These are phyloP conservation scores for Cadophora sp. DNA, from an alignment of 2,329 filamentous ascomycete species.

Conservation along the genomic window DNA sequence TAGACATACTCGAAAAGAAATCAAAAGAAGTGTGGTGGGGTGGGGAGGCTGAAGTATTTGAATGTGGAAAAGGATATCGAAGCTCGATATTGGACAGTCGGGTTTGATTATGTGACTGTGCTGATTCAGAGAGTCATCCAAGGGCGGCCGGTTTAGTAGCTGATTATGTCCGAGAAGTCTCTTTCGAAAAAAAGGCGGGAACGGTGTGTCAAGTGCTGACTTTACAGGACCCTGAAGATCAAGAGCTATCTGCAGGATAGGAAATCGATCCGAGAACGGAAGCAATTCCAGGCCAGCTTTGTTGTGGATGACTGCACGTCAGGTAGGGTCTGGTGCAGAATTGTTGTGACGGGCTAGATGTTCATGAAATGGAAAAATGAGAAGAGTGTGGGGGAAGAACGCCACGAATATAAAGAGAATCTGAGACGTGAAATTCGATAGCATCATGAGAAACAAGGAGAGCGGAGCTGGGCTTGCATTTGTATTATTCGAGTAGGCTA, in stretches of 20 bases:
- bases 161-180: conserved; percentile 34
- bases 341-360: neutral
- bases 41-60: conserved; percentile 10
- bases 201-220: conserved; percentile 26
- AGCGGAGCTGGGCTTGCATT: conserved; percentile 11
- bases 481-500: conserved; percentile 15
- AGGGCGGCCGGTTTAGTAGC: conserved; percentile 29
- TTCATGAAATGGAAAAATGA: conserved; percentile 4
- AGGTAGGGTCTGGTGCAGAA: neutral
- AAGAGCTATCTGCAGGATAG: neutral
- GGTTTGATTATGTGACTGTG: conserved; percentile 34
- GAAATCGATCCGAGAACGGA: conserved; percentile 20
- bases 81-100: conserved; percentile 21
- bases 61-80: conserved; percentile 8
- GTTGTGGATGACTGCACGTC: conserved; percentile 13
- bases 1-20: conserved; percentile 18
- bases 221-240: conserved; percentile 23
- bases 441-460: neutral
- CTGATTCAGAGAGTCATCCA: conserved; percentile 30
- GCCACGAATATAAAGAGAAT: conserved; percentile 6
- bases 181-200: conserved; percentile 23
- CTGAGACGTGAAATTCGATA: neutral
- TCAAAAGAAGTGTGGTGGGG: conserved; percentile 19
- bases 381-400: neutral
- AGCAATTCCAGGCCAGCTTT: neutral